These are phyloP conservation scores for Colletotrichum gigasporum DNA, from an alignment of 2,329 filamentous ascomycete species.

Conservation along the genomic window DNA sequence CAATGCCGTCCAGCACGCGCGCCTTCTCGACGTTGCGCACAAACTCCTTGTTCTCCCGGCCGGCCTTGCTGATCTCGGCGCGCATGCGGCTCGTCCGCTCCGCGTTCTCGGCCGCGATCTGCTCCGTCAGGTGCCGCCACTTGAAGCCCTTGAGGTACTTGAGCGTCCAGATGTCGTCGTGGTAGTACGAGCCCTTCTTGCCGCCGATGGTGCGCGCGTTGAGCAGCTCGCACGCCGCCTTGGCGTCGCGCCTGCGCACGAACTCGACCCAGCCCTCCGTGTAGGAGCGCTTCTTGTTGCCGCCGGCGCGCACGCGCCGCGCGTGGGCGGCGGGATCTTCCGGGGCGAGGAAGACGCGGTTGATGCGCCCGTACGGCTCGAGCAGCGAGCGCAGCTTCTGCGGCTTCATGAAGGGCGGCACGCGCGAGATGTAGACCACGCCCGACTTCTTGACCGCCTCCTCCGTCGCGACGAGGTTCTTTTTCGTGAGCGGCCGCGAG, in stretches of 20 bases:
- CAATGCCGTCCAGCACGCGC: constrained; percentile 82
- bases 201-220: constrained; percentile 84
- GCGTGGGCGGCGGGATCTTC: constrained; percentile 75
- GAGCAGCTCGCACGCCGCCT: constrained; percentile 77
- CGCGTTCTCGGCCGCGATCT: constrained; percentile 84
- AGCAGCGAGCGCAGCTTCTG: constrained; percentile 79
- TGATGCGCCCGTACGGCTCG: constrained; percentile 77
- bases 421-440: constrained; percentile 83
- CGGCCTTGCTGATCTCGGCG: constrained; percentile 79
- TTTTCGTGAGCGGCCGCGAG: constrained; percentile 67
- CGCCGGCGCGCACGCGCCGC: constrained; percentile 75
- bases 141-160: constrained; percentile 86
- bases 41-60: constrained; percentile 84
- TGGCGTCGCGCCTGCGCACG: constrained; percentile 77
- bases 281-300: constrained; percentile 85
- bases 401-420: constrained; percentile 91
- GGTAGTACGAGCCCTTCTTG: constrained; percentile 85
- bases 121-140: constrained; percentile 79
- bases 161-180: constrained; percentile 88
- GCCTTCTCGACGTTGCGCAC: constrained; percentile 81
- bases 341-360: constrained; percentile 81
- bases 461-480: constrained; percentile 73
- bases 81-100: constrained; percentile 79
- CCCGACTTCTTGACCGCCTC: constrained; percentile 77
- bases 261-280: constrained; percentile 92